Evolutionary conservation across 2,329 filamentous ascomycete species (phyloP).

Genomic region (Trichoderma endophyticum): DNA sequence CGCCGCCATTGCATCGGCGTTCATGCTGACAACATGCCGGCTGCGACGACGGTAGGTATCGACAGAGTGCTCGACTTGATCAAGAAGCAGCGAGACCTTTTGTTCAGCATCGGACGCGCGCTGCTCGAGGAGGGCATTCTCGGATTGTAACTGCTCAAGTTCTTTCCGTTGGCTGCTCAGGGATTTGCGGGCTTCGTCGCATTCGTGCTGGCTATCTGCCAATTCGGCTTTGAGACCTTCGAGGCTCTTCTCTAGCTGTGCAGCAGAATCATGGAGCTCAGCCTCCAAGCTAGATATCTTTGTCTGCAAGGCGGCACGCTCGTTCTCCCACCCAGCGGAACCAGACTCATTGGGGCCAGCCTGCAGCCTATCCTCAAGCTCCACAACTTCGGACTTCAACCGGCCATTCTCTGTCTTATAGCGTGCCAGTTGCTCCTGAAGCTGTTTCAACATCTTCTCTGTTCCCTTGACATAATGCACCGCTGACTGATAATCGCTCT

Average conservation of each 20-base stretch:
- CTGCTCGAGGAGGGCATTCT: constrained; percentile 77
- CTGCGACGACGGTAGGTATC: constrained; percentile 87
- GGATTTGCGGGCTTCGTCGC: constrained; percentile 58
- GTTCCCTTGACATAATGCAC: constrained; percentile 98
- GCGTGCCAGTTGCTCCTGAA: constrained; percentile 93
- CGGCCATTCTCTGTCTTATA: constrained; percentile 85
- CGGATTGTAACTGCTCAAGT: constrained; percentile 75
- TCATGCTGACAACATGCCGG: constrained; percentile 54
- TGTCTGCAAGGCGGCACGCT: constrained; percentile 64
- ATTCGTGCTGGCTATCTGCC: constrained; percentile 60
- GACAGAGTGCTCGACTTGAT: constrained; percentile 91
- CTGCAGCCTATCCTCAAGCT: constrained; percentile 55
- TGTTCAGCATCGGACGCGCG: constrained; percentile 87
- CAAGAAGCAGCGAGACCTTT: constrained; percentile 86
- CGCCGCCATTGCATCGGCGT: constrained; percentile 39
- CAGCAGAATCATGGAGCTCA: constrained; percentile 63
- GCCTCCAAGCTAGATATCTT: constrained; percentile 68
- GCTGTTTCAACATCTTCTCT: constrained; percentile 97
- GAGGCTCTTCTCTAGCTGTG: constrained; percentile 70
- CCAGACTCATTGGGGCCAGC: constrained; percentile 35
- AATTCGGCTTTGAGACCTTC: constrained; percentile 67
- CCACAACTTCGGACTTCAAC: constrained; percentile 76
- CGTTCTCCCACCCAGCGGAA: constrained; percentile 67
- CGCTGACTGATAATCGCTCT: constrained; percentile 96
- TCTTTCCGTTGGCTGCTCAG: constrained; percentile 62